These are phyloP conservation scores for Entoloma clypeatum DNA, from an alignment of 1,284 basidiomycete genomes.

Conservation along the genomic window DNA sequence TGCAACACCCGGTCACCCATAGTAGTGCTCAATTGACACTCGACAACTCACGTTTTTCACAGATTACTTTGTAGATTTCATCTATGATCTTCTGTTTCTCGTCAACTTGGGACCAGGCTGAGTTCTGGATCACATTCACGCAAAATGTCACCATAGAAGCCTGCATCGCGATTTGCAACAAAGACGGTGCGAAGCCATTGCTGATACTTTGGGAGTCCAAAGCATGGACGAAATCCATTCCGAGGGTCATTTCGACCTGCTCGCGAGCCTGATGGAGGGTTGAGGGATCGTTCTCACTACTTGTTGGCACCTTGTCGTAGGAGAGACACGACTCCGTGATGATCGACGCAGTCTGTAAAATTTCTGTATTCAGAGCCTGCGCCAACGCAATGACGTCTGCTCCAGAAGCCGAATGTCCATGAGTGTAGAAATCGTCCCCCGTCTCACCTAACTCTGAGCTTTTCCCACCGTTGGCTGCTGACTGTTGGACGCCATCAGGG, in stretches of 20 bases:
- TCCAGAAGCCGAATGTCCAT: conserved; percentile 18
- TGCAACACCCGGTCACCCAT: no score
- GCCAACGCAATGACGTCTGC: conserved; percentile 24
- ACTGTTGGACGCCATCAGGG: no score
- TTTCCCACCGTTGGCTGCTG: conserved; percentile 6
- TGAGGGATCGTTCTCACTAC: background rate
- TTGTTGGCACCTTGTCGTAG: background rate
- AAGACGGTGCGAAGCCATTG: conserved; percentile 4
- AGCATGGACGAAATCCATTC: conserved; percentile 1
- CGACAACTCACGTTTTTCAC: conserved; percentile 9
- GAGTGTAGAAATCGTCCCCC: conserved; percentile 15
- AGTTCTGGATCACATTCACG: conserved; percentile 6
- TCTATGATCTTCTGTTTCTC: conserved; percentile 3
- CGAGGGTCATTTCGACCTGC: conserved; percentile 2
- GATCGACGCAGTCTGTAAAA: conserved; percentile 24
- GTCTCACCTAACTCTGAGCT: conserved; percentile 10
- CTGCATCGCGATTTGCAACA: conserved; percentile 16
- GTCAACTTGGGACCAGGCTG: conserved; percentile 8
- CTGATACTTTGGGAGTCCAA: background rate
- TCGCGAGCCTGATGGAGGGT: background rate
- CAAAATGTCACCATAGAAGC: conserved; percentile 12
- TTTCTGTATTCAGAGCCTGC: conserved; percentile 24
- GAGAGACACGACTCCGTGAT: conserved; percentile 20
- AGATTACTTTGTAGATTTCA: conserved; percentile 11
- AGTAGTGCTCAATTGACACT: background rate